Percentiles rank a stretch among this genome's conserved stretches.
Conservation (phyloP, 345 rosid genomes). For the Syzygium grande region DNA sequence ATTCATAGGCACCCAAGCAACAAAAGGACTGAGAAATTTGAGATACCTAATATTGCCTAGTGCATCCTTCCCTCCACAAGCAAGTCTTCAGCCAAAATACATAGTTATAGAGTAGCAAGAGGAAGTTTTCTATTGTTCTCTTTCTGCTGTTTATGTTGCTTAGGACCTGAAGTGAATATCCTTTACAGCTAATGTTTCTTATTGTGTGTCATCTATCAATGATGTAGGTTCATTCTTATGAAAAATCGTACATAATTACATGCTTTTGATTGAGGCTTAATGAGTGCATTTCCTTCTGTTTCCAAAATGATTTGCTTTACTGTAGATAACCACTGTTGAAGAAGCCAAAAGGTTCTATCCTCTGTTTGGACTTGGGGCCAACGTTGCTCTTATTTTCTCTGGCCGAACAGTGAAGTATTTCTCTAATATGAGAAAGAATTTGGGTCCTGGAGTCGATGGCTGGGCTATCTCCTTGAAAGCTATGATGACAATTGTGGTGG, state of each 20-base stretch:
- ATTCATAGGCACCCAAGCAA: not conserved
- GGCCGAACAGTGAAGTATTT: slow-evolving; percentile 96
- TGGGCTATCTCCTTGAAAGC: slow-evolving; percentile 94
- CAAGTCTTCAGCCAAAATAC: not conserved
- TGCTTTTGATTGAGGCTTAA: not conserved
- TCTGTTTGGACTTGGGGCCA: slow-evolving; percentile 92
- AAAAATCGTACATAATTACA: not conserved
- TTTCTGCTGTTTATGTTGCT: not conserved
- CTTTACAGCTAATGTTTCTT: not conserved
- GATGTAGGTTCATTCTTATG: not conserved
- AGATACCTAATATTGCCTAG: not conserved
- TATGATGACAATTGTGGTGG: slow-evolving; percentile 94
- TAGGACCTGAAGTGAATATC: not conserved
- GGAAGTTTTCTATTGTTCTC: not conserved
- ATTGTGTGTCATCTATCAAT: not conserved
- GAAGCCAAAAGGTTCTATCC: slow-evolving; percentile 98
- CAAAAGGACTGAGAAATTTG: not conserved
- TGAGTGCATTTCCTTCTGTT: not conserved
- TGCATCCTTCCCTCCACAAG: not conserved
- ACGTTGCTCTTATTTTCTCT: slow-evolving; percentile 84
- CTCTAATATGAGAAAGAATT: slow-evolving; percentile 70
- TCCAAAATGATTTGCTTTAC: not conserved
- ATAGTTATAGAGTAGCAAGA: not conserved
- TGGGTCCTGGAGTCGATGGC: slow-evolving; percentile 99
- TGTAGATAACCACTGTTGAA: slow-evolving; percentile 89